Evolutionary conservation across 331 rosid species (phyloP).

Genomic region (Arachis monticola): DNA sequence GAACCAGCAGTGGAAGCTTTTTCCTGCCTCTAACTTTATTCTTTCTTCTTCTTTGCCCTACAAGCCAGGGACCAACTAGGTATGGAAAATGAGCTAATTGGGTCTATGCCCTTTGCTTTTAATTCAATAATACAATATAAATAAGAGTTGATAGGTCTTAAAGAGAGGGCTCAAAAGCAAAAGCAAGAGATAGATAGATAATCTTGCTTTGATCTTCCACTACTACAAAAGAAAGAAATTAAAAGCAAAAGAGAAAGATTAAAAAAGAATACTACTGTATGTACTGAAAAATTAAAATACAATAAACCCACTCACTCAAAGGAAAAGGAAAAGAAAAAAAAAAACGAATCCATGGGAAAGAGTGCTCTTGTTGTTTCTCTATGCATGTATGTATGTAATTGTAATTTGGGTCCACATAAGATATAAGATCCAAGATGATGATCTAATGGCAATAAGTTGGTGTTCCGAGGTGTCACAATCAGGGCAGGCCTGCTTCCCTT

Average conservation of each 20-base stretch:
- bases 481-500: conserved; percentile 45
- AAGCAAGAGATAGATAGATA: conserved; percentile 49
- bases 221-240: conserved; percentile 41
- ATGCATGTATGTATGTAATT: too few relatives aligned
- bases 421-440: conserved; percentile 10
- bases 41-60: conserved; percentile 70
- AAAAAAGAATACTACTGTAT: too few relatives aligned
- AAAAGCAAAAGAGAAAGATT: conserved; percentile 44
- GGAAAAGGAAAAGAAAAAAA: too few relatives aligned
- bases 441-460: conserved; percentile 34
- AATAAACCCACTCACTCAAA: conserved; percentile 5
- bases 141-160: conserved; percentile 61
- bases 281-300: conserved; percentile 12
- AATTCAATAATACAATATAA: conserved; percentile 15
- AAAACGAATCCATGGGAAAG: conserved; percentile 60
- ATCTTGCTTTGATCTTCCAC: conserved; percentile 81
- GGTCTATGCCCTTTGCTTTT: conserved; percentile 40
- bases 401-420: conserved; percentile 21
- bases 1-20: conserved; percentile 59
- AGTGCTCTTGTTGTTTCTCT: conserved; percentile 49
- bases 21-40: conserved; percentile 55
- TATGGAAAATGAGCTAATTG: conserved; percentile 35
- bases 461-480: conserved; percentile 60
- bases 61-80: conserved; percentile 67
- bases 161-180: conserved; percentile 77